Evolutionary conservation across 2,329 filamentous ascomycete species (phyloP).

Genomic region (Stachybotrys elegans): DNA sequence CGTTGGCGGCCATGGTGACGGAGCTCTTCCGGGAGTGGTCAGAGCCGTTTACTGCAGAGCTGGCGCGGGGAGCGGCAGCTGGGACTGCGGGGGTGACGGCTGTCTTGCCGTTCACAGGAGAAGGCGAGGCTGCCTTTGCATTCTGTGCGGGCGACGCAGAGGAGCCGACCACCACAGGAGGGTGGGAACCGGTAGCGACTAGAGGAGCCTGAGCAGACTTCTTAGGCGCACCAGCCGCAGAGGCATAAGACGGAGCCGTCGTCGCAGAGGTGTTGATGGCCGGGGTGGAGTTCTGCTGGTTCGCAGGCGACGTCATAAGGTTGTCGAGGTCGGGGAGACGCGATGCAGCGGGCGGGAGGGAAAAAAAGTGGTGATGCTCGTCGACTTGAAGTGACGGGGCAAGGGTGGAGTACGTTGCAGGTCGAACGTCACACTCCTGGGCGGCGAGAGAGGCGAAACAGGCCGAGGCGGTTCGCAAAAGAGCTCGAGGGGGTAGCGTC

Average conservation of each 20-base stretch:
- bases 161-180: conserved; percentile 51
- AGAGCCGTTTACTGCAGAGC: conserved; percentile 62
- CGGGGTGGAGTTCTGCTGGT: conserved; percentile 48
- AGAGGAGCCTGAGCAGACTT: conserved; percentile 57
- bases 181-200: conserved; percentile 52
- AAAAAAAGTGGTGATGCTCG: no score
- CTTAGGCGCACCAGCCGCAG: conserved; percentile 58
- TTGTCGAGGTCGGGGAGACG: conserved; percentile 20
- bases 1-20: conserved; percentile 84
- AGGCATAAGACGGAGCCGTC: conserved; percentile 61
- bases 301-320: conserved; percentile 58
- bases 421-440: no score
- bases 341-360: no score
- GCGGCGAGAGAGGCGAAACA: no score
- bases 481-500: no score
- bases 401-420: no score
- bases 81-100: conserved; percentile 67
- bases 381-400: no score
- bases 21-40: conserved; percentile 84
- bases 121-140: conserved; percentile 61
- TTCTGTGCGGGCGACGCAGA: conserved; percentile 46
- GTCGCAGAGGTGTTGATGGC: conserved; percentile 54
- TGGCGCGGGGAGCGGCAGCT: conserved; percentile 59
- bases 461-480: no score
- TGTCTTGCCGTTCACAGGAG: conserved; percentile 81